phyloP scores from a whole-genome alignment of 345 rosid species.

The Gossypium thurberi region DNA sequence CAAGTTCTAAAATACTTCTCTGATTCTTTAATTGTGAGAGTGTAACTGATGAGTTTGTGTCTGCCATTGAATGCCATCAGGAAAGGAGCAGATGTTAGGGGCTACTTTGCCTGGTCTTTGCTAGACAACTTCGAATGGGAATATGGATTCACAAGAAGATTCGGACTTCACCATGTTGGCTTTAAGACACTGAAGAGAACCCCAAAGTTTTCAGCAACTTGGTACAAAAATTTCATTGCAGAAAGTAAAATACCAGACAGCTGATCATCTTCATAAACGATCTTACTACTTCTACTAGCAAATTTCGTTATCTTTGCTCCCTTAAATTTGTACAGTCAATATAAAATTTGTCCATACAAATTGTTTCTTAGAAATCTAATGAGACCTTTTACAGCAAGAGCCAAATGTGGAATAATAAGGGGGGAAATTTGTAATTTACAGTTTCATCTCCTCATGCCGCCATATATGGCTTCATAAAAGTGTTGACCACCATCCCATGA shows the following conservation, averaged over 20 bases:
- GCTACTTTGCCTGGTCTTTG: conserved; percentile 71
- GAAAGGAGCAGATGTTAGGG: conserved; percentile 68
- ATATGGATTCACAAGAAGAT: conserved; percentile 44
- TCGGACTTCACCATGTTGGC: conserved; percentile 56
- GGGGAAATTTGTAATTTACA: too few relatives aligned
- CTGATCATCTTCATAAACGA: neutral
- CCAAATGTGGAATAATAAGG: neutral
- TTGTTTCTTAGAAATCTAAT: neutral
- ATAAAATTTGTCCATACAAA: neutral
- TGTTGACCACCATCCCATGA: conserved; percentile 73
- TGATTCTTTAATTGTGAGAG: too few relatives aligned
- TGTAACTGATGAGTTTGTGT: neutral
- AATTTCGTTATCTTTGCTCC: neutral
- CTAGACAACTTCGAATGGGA: conserved; percentile 74
- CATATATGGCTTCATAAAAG: conserved; percentile 26
- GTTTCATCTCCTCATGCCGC: too few relatives aligned
- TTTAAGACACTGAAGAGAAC: conserved; percentile 44
- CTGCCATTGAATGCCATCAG: neutral
- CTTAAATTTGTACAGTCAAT: neutral
- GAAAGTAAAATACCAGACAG: neutral
- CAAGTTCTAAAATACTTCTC: too few relatives aligned
- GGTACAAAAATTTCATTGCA: conserved; percentile 44
- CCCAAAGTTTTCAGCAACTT: conserved; percentile 51
- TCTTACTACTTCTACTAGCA: neutral
- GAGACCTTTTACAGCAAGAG: neutral